phyloP scores from a whole-genome alignment of 495 filamentous ascomycete species.

The Echria macrotheca region DNA sequence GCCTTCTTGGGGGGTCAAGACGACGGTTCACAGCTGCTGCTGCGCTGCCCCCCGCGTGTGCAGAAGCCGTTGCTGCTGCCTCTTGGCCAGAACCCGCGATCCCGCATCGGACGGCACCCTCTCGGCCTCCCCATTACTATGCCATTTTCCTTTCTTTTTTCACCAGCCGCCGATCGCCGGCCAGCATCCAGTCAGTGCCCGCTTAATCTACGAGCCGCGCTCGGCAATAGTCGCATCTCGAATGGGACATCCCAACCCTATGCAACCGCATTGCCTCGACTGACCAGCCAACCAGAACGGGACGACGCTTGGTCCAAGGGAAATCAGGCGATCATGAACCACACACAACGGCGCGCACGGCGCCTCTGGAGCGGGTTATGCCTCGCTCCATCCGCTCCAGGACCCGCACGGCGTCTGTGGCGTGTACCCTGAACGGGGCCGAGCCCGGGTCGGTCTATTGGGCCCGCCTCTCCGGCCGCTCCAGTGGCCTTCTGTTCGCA shows the following conservation, averaged over 20 bases:
- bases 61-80: no score
- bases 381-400: neutral
- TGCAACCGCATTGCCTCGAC: constrained; percentile 1
- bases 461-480: constrained; percentile 10
- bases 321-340: constrained; percentile 14
- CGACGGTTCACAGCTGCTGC: no score
- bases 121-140: neutral
- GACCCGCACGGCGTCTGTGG: constrained; percentile 3
- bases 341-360: neutral
- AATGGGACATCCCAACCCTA: constrained; percentile 1
- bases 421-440: constrained; percentile 15
- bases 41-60: no score
- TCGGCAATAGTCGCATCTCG: constrained; percentile 14
- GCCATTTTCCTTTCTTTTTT: constrained; percentile 12
- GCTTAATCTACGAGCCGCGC: constrained; percentile 18
- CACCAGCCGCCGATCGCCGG: constrained; percentile 13
- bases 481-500: neutral
- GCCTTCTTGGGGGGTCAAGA: no score
- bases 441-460: constrained; percentile 14
- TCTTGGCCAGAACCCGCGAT: no score
- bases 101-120: neutral
- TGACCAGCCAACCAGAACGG: constrained; percentile 6
- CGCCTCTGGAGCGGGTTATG: constrained; percentile 4
- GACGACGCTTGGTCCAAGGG: neutral
- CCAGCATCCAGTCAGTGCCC: neutral